Evolutionary conservation across 2,329 filamentous ascomycete genomes (phyloP), one percentile per base, ranked within the genome.

Genomic region (Talaromyces atroroseus): DNA sequence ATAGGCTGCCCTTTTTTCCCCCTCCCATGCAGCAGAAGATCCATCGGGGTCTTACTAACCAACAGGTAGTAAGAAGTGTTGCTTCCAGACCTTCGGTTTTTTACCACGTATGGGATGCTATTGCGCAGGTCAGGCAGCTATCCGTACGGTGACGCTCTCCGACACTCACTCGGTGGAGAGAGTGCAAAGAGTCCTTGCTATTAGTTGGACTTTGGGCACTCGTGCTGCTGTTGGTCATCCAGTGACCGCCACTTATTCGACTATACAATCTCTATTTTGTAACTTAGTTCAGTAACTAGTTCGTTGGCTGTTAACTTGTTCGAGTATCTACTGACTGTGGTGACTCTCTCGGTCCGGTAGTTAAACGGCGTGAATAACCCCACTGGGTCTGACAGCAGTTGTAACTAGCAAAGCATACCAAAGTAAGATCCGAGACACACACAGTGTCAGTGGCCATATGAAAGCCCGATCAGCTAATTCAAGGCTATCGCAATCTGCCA

Each of bases 191-290:
- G 34, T 51, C 24, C 16, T 14, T 21, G 34, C 2, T 49, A 55
- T 58, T 34, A 58, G 62, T 59, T 59, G 60, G 60, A 52, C 56
- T 61, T 66, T 64, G 65, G 65, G 65, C 64, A 67, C 60, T 57
- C 61, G 56, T 67, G 65, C 65, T 64, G 63, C 62, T 61, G 55
- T 56, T 62, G 61, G 61, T 63, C 58, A 57, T 11, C 5, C 3
- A 5, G 29, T 32, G 56, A 59, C 58, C 54, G 56, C 61, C 63
- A 62, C 61, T 63, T 61, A 61, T 61, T 62, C 60, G 58, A n/a
- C n/a, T n/a, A n/a, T 58, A 60, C 26, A 8, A 47, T 57, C n/a
- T 57, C 54, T 10, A 40, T 59, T 46, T 26, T 48, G 51, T 12
- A 21, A 24, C 4, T 8, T 29, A 29, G 24, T 26, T 7, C 3